These are phyloP conservation scores for Globisporangium iwayamae DNA, from an alignment of 352 stramenopile genomes.

Conservation along the genomic window DNA sequence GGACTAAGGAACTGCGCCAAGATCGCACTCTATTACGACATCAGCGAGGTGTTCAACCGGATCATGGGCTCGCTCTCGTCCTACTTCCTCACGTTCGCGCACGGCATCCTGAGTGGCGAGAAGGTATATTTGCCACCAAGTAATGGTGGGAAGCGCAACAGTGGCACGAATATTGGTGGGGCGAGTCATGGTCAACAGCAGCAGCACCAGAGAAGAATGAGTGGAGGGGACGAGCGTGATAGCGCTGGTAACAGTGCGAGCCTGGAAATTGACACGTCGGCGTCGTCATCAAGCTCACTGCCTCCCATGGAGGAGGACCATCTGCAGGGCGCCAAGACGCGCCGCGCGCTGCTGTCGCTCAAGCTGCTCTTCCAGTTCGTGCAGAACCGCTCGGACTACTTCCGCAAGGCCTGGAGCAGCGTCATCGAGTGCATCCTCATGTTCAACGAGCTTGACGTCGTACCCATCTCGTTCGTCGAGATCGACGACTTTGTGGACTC, in stretches of 20 bases:
- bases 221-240: background rate
- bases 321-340: slow-evolving; percentile 66
- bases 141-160: slow-evolving; percentile 24
- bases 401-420: slow-evolving; percentile 76
- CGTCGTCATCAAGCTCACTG: background rate
- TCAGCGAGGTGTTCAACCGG: slow-evolving; percentile 78
- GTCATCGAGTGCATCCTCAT: slow-evolving; percentile 85
- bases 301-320: slow-evolving; percentile 55
- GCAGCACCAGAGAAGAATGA: slow-evolving; percentile 13
- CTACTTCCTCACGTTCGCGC: slow-evolving; percentile 83
- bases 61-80: slow-evolving; percentile 76
- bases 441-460: slow-evolving; percentile 86
- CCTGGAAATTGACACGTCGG: background rate
- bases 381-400: slow-evolving; percentile 71
- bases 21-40: slow-evolving; percentile 84
- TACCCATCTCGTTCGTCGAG: slow-evolving; percentile 83
- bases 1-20: slow-evolving; percentile 81
- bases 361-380: slow-evolving; percentile 86
- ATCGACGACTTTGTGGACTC: slow-evolving; percentile 88
- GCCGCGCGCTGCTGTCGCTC: slow-evolving; percentile 66
- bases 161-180: background rate
- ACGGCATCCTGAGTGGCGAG: slow-evolving; percentile 79
- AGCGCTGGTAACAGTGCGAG: background rate
- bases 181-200: background rate
- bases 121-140: slow-evolving; percentile 73